Evolutionary conservation across 2,329 filamentous ascomycete species (phyloP), one percentile per base, ranked within the genome.

Genomic region (Tympanopsis confertula): DNA sequence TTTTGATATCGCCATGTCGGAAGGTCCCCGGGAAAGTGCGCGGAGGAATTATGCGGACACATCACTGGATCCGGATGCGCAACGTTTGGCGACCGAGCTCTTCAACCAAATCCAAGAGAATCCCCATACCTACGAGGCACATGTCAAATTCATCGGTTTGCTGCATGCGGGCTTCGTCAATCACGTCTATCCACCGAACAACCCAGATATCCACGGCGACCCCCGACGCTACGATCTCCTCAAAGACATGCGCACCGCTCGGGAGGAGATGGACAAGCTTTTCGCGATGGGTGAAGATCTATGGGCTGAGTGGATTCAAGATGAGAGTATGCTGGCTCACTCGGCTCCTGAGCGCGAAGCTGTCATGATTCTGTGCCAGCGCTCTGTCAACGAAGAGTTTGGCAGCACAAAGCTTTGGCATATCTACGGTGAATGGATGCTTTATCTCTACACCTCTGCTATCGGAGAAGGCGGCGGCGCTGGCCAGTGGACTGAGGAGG

Each of bases 221-320:
- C 63, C 63, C 1, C 56, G 54, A 24, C 50, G 52, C 4, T 68
- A 66, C 41, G 64, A 67, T 40, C 50, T 67, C 4, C 55, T 68
- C 5, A 57, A 55, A 36, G 63, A 68, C 42, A 51, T 68, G 43
- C 55, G 62, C 26, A 58, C 52, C 17, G 63, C 65, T 3, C 66
- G 74, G 41, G 67, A 72, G 46, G 65, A 68, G 38, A 75, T 80
- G 68, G 69, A 74, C 45, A 67, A 69, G 38, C 66, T 74, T 15
- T 80, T 78, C 47, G 69, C 75, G 2, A 66, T 80, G 41, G 75
- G 75, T 1, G 76, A 80, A 50, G 65, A 71, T 30, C 58, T 78
- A 37, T 81, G 74, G 74, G 57, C 66, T 3, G 72, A 77, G 42
- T 78, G 75, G 65, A 68, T 81, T 32, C 65, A 73, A 44, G 76